phyloP scores from a whole-genome alignment of 1,284 basidiomycete genomes.

The Ustilago sp. region DNA sequence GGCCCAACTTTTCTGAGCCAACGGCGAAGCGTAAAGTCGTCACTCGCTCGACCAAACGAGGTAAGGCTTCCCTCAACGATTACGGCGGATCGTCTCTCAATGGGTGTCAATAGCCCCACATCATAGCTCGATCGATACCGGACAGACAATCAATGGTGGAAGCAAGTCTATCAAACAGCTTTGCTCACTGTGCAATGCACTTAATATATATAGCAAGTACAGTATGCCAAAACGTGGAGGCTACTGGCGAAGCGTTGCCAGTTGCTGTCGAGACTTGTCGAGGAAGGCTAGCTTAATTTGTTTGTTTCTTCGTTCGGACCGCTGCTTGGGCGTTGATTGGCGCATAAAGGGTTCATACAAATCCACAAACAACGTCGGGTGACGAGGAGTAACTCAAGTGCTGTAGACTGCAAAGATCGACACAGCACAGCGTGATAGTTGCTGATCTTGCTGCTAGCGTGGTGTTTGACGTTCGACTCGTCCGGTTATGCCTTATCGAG shows the following conservation, averaged over 20 bases:
- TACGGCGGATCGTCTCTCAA: not conserved
- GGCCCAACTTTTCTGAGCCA: not conserved
- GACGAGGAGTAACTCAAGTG: not conserved
- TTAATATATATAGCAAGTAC: too few relatives aligned
- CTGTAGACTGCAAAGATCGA: conserved; percentile 1
- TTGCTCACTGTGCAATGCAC: too few relatives aligned
- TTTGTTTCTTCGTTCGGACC: not conserved
- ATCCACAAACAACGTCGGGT: not conserved
- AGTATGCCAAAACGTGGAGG: too few relatives aligned
- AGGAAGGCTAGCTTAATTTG: not conserved
- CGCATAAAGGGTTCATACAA: not conserved
- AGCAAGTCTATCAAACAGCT: too few relatives aligned
- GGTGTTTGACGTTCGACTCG: conserved; percentile 11
- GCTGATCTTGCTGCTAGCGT: not conserved
- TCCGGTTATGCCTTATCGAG: conserved; percentile 6
- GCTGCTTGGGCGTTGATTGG: not conserved
- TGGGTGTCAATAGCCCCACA: not conserved
- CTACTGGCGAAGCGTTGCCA: not conserved
- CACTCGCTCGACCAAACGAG: not conserved
- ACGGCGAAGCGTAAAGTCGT: not conserved
- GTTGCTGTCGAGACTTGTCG: not conserved
- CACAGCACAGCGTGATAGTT: not conserved
- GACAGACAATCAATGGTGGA: too few relatives aligned
- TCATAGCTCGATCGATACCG: not conserved
- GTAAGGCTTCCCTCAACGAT: not conserved